Percentiles rank a stretch among this genome's conserved stretches.
These are phyloP conservation scores for Pseudomonodictys pantanalensis DNA, from an alignment of 495 filamentous ascomycete genomes.

Conservation along the genomic window DNA sequence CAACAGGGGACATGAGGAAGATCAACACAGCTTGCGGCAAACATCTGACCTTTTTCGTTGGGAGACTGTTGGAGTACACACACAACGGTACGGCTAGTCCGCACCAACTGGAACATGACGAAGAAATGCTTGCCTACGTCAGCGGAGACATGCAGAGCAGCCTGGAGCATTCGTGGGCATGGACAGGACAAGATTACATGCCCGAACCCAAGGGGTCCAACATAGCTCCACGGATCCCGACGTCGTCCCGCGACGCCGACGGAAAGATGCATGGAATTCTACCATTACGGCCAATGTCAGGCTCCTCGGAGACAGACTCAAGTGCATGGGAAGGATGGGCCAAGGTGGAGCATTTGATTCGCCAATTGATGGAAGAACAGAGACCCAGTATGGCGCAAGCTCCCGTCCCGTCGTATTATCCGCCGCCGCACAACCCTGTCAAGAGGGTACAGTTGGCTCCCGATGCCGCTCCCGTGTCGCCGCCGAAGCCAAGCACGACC, in stretches of 20 bases:
- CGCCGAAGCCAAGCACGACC: neutral
- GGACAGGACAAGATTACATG: slow-evolving; percentile 62
- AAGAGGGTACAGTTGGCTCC: slow-evolving; percentile 34
- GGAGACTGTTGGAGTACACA: slow-evolving; percentile 56
- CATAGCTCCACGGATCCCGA: slow-evolving; percentile 26
- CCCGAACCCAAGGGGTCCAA: slow-evolving; percentile 11
- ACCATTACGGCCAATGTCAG: slow-evolving; percentile 34
- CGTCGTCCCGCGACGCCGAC: slow-evolving; percentile 2
- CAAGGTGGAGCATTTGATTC: slow-evolving; percentile 51
- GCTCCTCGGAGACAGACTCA: slow-evolving; percentile 49
- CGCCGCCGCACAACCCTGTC: slow-evolving; percentile 28
- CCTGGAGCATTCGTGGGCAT: slow-evolving; percentile 78
- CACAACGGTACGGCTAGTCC: slow-evolving; percentile 50
- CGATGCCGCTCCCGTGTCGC: slow-evolving; percentile 1
- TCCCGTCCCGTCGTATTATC: slow-evolving; percentile 24
- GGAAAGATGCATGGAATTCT: slow-evolving; percentile 21
- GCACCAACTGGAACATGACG: slow-evolving; percentile 66
- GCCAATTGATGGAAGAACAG: slow-evolving; percentile 47
- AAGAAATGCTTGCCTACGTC: slow-evolving; percentile 85
- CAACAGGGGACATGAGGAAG: slow-evolving; percentile 65
- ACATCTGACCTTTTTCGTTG: slow-evolving; percentile 79
- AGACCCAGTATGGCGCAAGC: slow-evolving; percentile 26
- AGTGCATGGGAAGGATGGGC: slow-evolving; percentile 55
- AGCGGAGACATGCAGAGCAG: slow-evolving; percentile 88
- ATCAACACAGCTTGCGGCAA: slow-evolving; percentile 78